Percentiles rank a stretch among this genome's conserved stretches.
phyloP scores from a whole-genome alignment of 2,329 filamentous ascomycete genomes.

The Exutisphaerella laricina region DNA sequence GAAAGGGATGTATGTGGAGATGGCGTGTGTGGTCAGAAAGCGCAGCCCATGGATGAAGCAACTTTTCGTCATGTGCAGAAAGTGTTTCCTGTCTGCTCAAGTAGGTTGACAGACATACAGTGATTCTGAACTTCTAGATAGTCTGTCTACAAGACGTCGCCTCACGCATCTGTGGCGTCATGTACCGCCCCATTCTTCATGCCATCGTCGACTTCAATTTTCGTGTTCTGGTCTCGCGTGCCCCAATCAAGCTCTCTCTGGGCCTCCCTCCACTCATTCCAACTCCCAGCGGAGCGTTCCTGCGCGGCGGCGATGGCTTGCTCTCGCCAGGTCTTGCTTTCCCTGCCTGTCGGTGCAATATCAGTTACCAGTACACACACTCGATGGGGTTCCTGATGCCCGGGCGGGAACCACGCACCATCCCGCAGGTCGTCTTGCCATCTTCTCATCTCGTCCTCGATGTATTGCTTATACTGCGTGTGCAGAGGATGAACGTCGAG shows the following conservation, averaged over 20 bases:
- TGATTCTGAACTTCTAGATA: no score
- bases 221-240: slow-evolving; percentile 4
- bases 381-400: neutral
- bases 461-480: slow-evolving; percentile 43
- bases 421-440: slow-evolving; percentile 52
- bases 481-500: slow-evolving; percentile 37
- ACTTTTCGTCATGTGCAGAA: no score
- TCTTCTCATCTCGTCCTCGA: slow-evolving; percentile 49
- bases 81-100: no score
- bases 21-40: no score
- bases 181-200: no score
- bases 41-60: no score
- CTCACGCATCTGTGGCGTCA: no score
- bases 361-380: no score
- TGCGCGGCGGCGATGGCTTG: slow-evolving; percentile 50
- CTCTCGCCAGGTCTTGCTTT: slow-evolving; percentile 53
- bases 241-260: slow-evolving; percentile 56
- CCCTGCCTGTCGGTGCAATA: no score
- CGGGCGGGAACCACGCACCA: slow-evolving; percentile 32
- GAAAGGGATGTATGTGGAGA: no score
- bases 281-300: slow-evolving; percentile 50
- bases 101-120: no score
- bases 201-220: slow-evolving; percentile 1
- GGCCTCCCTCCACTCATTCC: slow-evolving; percentile 51
- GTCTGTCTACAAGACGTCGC: no score